A percentile compares a stretch with the other conserved stretches of the same genome.
phyloP scores from a whole-genome alignment of 345 rosid genomes.

The Eucalyptus dawsonii region DNA sequence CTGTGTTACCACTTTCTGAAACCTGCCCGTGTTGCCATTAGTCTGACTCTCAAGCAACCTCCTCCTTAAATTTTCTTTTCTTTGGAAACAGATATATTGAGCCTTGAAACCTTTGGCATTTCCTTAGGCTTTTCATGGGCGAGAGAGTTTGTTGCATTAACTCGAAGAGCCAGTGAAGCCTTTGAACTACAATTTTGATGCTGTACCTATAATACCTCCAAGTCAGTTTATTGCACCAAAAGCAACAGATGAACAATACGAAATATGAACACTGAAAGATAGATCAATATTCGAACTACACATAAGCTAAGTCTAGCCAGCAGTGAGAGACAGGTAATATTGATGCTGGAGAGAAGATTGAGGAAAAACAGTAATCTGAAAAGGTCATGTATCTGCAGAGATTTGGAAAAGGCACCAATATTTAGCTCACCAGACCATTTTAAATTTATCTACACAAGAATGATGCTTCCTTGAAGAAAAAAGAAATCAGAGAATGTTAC shows the following conservation, averaged over 20 bases:
- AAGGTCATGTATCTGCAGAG: background rate
- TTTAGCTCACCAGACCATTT: background rate
- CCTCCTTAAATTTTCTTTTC: background rate
- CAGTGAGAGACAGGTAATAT: background rate
- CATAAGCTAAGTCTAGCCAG: background rate
- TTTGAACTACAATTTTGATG: constrained; percentile 2
- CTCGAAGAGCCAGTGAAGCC: constrained; percentile 2
- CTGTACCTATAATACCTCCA: constrained; percentile 10
- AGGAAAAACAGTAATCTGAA: background rate
- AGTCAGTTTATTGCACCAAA: background rate
- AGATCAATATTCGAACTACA: background rate
- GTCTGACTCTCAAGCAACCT: background rate
- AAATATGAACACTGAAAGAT: background rate
- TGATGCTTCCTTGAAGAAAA: background rate
- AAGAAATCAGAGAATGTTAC: background rate
- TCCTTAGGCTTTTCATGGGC: constrained; percentile 9
- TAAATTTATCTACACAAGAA: background rate
- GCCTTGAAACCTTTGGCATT: background rate
- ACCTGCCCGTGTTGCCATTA: background rate
- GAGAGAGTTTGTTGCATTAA: background rate
- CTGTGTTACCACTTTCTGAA: constrained; percentile 5
- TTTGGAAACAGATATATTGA: background rate
- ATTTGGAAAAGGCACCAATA: background rate
- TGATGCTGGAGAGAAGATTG: background rate
- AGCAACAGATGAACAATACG: background rate